These are phyloP conservation scores for Dacryopinax spathularia DNA, from an alignment of 768 basidiomycete species.

Conservation along the genomic window DNA sequence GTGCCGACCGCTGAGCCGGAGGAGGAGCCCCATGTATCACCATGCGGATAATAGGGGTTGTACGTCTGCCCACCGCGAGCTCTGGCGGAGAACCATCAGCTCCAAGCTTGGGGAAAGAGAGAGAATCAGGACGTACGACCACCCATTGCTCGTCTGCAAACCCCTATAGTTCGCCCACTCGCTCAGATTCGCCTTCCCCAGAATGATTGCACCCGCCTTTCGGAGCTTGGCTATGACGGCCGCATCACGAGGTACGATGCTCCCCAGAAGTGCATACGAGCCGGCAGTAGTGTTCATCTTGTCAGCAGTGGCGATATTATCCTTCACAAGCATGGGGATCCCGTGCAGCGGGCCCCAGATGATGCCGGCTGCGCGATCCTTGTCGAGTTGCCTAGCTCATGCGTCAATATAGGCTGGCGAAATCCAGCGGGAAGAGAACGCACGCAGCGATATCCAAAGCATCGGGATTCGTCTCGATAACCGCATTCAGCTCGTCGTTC, in stretches of 20 bases:
- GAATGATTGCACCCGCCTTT: conserved; percentile 12
- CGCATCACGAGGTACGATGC: conserved; percentile 24
- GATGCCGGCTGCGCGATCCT: conserved; percentile 5
- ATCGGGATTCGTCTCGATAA: conserved; percentile 7
- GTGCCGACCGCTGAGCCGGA: conserved; percentile 9
- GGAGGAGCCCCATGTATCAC: conserved; percentile 8
- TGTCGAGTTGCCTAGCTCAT: background rate
- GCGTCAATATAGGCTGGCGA: background rate
- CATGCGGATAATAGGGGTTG: conserved; percentile 8
- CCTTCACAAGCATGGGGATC: conserved; percentile 12
- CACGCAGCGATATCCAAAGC: conserved; percentile 7
- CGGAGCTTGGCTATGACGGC: conserved; percentile 21
- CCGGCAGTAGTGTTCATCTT: conserved; percentile 17
- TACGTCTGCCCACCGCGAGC: conserved; percentile 11
- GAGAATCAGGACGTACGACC: conserved; percentile 32
- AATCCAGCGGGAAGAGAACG: background rate
- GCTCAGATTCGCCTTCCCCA: conserved; percentile 43
- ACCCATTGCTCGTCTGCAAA: conserved; percentile 32
- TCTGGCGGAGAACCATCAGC: background rate
- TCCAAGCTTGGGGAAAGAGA: background rate
- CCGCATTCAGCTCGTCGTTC: conserved; percentile 6
- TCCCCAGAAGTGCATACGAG: conserved; percentile 24
- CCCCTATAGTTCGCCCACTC: conserved; percentile 41
- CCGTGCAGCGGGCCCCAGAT: conserved; percentile 6
- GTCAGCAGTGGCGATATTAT: conserved; percentile 13